Conservation (phyloP, 1,284 basidiomycete genomes). For the Austropuccinia psidii region DNA sequence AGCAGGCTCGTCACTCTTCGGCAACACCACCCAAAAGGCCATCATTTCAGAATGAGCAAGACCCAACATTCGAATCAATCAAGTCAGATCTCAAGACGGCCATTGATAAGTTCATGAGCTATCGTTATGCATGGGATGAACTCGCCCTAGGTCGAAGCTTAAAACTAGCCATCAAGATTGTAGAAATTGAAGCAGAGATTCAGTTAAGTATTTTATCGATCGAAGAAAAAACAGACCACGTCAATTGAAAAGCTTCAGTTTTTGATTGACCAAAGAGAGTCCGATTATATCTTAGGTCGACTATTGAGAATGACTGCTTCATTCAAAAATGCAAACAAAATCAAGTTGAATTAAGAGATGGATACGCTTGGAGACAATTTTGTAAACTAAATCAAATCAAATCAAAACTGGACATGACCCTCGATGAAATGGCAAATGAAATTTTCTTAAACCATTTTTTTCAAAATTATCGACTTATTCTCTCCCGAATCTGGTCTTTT, state of each 20-base stretch:
- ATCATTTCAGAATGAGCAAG: too few species aligned
- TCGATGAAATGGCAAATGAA: slow-evolving; percentile 6
- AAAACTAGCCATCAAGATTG: background rate
- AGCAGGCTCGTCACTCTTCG: too few species aligned
- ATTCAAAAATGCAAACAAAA: slow-evolving; percentile 6
- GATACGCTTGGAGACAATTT: slow-evolving; percentile 21
- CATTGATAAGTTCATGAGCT: background rate
- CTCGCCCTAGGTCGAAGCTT: slow-evolving; percentile 4
- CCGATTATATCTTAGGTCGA: background rate
- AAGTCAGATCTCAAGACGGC: too few species aligned
- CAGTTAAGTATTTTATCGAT: background rate
- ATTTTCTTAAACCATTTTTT: background rate
- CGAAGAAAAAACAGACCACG: background rate
- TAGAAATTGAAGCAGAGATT: slow-evolving; percentile 18
- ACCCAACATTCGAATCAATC: background rate
- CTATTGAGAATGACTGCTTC: slow-evolving; percentile 2
- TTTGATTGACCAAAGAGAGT: background rate
- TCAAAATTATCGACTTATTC: background rate
- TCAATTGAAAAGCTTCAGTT: background rate
- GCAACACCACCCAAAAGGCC: too few species aligned
- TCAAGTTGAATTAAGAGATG: slow-evolving; percentile 4
- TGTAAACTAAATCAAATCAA: slow-evolving; percentile 1
- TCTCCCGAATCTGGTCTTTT: background rate
- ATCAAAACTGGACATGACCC: background rate
- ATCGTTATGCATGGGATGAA: slow-evolving; percentile 16